Conservation (phyloP, 768 basidiomycete genomes). For the Trametes elegans region DNA sequence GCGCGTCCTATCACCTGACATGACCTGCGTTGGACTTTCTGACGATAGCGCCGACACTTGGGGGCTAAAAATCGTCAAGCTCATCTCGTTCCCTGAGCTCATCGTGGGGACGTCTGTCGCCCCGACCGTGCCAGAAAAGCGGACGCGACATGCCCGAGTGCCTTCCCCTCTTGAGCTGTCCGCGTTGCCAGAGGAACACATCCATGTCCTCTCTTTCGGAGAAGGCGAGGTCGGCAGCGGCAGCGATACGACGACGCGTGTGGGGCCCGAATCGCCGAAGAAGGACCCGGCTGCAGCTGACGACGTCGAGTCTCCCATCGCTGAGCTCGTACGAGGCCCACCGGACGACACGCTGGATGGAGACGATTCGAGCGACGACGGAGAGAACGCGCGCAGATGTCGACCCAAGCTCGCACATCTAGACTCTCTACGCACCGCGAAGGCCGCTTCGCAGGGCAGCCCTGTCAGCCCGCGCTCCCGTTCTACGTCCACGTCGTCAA, state of each 20-base stretch:
- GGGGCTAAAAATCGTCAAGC: constrained; percentile 75
- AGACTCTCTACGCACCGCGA: constrained; percentile 5
- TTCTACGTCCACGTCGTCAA: constrained; percentile 15
- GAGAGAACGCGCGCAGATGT: not conserved
- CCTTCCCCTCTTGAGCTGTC: not conserved
- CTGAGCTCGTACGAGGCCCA: constrained; percentile 12
- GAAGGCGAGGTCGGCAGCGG: constrained; percentile 22
- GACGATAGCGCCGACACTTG: constrained; percentile 68
- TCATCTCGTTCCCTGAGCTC: constrained; percentile 74
- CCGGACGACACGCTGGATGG: constrained; percentile 8
- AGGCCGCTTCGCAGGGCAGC: not conserved
- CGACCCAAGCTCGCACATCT: constrained; percentile 6
- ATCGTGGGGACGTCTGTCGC: constrained; percentile 34
- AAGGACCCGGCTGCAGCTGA: constrained; percentile 15
- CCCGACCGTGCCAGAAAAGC: not conserved
- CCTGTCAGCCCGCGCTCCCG: constrained; percentile 13
- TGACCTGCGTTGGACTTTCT: constrained; percentile 73
- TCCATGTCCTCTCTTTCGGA: constrained; percentile 5
- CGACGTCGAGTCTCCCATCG: constrained; percentile 12
- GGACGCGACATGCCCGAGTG: not conserved
- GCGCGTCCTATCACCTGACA: constrained; percentile 60
- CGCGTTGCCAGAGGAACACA: constrained; percentile 11
- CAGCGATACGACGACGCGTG: constrained; percentile 26
- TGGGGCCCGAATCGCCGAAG: constrained; percentile 23
- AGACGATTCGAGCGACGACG: not conserved